Evolutionary conservation across 2,329 filamentous ascomycete genomes (phyloP).

Genomic region (Beauveria australis): DNA sequence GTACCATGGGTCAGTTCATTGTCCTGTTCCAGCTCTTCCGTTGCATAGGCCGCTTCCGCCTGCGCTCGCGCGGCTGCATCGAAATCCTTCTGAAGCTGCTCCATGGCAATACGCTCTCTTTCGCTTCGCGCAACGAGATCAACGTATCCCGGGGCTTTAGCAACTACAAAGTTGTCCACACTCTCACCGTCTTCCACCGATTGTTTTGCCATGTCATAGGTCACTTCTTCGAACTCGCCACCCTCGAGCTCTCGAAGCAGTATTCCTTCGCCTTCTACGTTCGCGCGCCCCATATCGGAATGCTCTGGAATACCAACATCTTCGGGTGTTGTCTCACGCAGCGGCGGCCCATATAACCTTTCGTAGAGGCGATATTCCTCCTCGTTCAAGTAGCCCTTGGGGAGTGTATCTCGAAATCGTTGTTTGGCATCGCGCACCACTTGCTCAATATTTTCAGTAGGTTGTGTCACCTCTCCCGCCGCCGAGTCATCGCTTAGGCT

Average conservation of each 20-base stretch:
- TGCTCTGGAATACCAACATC: conserved; percentile 44
- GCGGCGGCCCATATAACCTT: conserved; percentile 69
- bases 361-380: conserved; percentile 71
- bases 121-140: conserved; percentile 42
- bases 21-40: conserved; percentile 24
- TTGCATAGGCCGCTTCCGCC: conserved; percentile 20
- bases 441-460: conserved; percentile 42
- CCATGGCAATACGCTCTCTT: conserved; percentile 47
- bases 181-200: conserved; percentile 11
- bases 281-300: conserved; percentile 26
- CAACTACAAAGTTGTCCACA: conserved; percentile 9
- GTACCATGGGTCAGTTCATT: conserved; percentile 17
- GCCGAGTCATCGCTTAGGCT: conserved; percentile 16
- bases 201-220: conserved; percentile 27
- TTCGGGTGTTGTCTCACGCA: conserved; percentile 52
- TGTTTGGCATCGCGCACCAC: conserved; percentile 65
- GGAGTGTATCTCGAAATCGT: conserved; percentile 68
- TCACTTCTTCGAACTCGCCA: conserved; percentile 55
- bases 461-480: not conserved
- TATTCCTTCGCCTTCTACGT: conserved; percentile 28
- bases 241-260: conserved; percentile 47
- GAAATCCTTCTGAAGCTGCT: conserved; percentile 50
- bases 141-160: conserved; percentile 31
- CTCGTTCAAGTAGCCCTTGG: conserved; percentile 58
- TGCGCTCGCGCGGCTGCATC: conserved; percentile 34